Conservation (phyloP, 495 filamentous ascomycete genomes). For the Darksidea phi region DNA sequence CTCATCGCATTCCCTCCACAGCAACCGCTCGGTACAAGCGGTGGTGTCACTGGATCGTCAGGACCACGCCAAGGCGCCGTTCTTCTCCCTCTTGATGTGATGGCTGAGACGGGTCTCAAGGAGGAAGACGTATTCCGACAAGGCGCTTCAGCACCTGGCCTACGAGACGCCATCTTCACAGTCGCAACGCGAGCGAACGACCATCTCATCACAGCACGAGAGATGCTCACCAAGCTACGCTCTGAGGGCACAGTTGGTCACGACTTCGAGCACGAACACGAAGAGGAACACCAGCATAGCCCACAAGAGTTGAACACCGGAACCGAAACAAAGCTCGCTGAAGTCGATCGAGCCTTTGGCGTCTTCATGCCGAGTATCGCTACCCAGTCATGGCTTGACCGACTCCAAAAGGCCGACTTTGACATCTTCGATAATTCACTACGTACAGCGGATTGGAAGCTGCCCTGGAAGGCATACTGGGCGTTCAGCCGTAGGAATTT, state of each 20-base stretch:
- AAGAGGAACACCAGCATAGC: constrained; percentile 68
- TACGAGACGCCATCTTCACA: constrained; percentile 84
- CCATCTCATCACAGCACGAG: constrained; percentile 88
- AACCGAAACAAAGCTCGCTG: constrained; percentile 35
- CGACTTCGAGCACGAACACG: constrained; percentile 79
- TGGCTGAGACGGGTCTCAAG: constrained; percentile 72
- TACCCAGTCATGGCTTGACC: constrained; percentile 72
- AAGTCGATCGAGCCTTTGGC: constrained; percentile 56
- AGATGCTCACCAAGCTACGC: constrained; percentile 79
- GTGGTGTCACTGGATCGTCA: constrained; percentile 38
- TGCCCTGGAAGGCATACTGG: constrained; percentile 83
- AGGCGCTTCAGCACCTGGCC: constrained; percentile 71
- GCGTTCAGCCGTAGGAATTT: constrained; percentile 57
- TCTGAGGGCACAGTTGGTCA: constrained; percentile 73
- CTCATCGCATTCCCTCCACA: constrained; percentile 75
- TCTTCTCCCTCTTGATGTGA: constrained; percentile 82
- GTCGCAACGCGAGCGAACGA: constrained; percentile 93
- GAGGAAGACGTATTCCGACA: constrained; percentile 86
- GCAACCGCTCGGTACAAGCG: constrained; percentile 54
- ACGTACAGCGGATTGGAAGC: constrained; percentile 73
- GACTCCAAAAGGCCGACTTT: constrained; percentile 76
- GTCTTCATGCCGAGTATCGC: constrained; percentile 78
- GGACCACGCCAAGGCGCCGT: constrained; percentile 61
- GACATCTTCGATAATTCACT: constrained; percentile 69
- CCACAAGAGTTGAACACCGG: constrained; percentile 29